Evolutionary conservation across 208 protist species (phyloP), one percentile per base, ranked within the genome.

Genomic region (Perkinsela sp.): DNA sequence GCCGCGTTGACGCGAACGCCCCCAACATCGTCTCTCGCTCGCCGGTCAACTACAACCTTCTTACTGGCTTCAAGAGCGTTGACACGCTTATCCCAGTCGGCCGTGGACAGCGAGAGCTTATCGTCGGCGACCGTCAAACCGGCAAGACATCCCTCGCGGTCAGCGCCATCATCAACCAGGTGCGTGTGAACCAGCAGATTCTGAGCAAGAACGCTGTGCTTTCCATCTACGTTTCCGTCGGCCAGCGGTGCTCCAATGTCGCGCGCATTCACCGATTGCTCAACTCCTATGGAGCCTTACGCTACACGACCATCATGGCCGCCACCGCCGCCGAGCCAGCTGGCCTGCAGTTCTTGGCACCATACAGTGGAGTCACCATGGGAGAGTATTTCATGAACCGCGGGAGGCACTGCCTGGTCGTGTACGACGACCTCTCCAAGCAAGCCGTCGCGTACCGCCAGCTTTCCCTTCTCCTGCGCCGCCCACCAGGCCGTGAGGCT

Each of bases 401-500:
- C 69, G 86, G 83, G 65, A 87, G 82, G 69, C 89, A 94, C 79
- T 83, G 81, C 68, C 76, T 94, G 67, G 87, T 90, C 75, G 87
- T 92, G 69, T 94, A 85, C 74, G 89, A 94, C 75, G 89, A 94
- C 77, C 81, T 94, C 72, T 92, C 87, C 22, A 94, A 94, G 79
- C 89, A 94, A 75, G 89, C 89, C 69, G 89, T 93, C 66, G 87
- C 89, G 48, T 92, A 94, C 83, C 87, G 89, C 75, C 89, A 94
- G 74, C 87, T 94, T 73, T 94, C 89, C 30, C 78, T 94, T 65
- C 79, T 94, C 66, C 82, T 94, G 30, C 83, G 89, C 69, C 84
- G 87, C 70, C 89, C 87, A 16, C 87, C 89, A 31, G 85, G 86
- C 65, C 84, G 88, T 74, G 84, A 93, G 79, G 89, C 87, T 30